Evolutionary conservation across 176 grass and related monocot genomes (phyloP).

Genomic region (Triticum monococcum): DNA sequence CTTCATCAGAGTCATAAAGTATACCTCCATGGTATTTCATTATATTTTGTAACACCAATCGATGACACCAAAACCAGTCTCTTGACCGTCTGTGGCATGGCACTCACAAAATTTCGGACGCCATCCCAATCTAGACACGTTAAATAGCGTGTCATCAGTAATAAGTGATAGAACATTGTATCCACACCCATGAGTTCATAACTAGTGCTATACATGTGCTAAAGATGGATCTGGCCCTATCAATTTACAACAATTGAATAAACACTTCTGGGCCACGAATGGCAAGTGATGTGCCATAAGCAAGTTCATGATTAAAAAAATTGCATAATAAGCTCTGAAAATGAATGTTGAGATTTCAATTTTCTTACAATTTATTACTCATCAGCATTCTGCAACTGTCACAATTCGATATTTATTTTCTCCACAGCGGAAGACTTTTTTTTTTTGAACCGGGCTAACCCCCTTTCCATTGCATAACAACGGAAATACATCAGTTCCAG

Average conservation of each 20-base stretch:
- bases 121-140: conserved; percentile 78
- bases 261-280: not conserved
- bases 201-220: not conserved
- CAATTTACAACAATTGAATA: not conserved
- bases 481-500: too few species aligned
- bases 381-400: not conserved
- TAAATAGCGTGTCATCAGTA: conserved; percentile 17
- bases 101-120: conserved; percentile 73
- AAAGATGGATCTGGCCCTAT: not conserved
- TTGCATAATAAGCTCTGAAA: not conserved
- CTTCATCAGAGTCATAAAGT: not conserved
- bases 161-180: conserved; percentile 5
- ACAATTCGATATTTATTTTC: not conserved
- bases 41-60: conserved; percentile 92
- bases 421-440: not conserved
- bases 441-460: too few species aligned
- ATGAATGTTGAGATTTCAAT: not conserved
- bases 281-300: not conserved
- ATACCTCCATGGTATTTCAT: conserved; percentile 96
- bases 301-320: conserved; percentile 12
- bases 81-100: conserved; percentile 54
- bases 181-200: not conserved
- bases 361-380: conserved; percentile 8
- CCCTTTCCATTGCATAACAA: too few species aligned
- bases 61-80: conserved; percentile 86